Percentiles rank a stretch among this genome's conserved stretches.
phyloP scores from a whole-genome alignment of 805 yeast species.

The Candida tallmaniae region DNA sequence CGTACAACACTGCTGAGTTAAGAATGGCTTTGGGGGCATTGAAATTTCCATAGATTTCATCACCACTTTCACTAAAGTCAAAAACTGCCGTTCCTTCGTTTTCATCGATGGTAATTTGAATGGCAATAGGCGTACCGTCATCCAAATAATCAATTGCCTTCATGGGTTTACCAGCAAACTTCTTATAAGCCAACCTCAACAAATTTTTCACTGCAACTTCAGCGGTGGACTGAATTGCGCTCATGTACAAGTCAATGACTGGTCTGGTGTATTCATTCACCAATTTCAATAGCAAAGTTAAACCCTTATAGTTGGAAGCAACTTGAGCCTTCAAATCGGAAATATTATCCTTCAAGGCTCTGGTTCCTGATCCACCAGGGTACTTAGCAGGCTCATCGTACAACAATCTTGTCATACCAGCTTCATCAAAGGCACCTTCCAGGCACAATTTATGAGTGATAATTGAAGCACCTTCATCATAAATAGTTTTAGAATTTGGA shows the following conservation, averaged over 20 bases:
- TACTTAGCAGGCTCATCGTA: conserved; percentile 70
- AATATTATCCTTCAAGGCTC: conserved; percentile 77
- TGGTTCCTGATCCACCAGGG: conserved; percentile 87
- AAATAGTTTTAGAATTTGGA: conserved; percentile 77
- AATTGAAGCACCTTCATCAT: conserved; percentile 90
- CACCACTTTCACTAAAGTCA: conserved; percentile 83
- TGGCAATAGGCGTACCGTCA: conserved; percentile 68
- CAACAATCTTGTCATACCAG: conserved; percentile 55
- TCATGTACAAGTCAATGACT: conserved; percentile 32
- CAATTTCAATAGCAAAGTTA: conserved; percentile 54
- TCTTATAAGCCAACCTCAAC: conserved; percentile 27
- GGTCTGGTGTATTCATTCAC: conserved; percentile 57
- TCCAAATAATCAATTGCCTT: conserved; percentile 67
- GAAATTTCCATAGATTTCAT: conserved; percentile 83
- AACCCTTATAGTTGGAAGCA: conserved; percentile 87
- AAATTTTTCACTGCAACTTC: conserved; percentile 30
- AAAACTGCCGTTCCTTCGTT: conserved; percentile 60
- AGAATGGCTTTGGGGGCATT: conserved; percentile 93
- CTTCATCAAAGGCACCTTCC: conserved; percentile 72
- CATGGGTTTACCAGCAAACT: conserved; percentile 39
- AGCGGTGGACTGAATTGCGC: conserved; percentile 32
- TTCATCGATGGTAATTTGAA: conserved; percentile 46
- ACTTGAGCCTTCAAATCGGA: conserved; percentile 55
- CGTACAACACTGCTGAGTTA: conserved; percentile 82
- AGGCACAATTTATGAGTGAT: conserved; percentile 68